Evolutionary conservation across 345 rosid species (phyloP), one percentile per base, ranked within the genome.

Genomic region (Aquilaria yunnanensis): DNA sequence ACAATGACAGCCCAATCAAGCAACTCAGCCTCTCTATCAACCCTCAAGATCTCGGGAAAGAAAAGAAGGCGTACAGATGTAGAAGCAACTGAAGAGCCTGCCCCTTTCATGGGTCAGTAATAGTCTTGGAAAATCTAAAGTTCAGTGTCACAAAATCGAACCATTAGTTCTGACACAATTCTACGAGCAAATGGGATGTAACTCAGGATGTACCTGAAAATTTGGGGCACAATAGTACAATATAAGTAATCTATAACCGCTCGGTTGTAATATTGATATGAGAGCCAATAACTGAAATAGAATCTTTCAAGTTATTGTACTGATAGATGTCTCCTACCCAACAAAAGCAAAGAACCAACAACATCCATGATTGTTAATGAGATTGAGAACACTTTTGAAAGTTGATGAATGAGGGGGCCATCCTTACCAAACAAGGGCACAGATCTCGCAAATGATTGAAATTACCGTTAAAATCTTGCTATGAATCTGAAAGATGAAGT

Each of bases 151-250:
- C 78, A 94, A 16, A 83, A 74, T 9, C 95, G 85, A 61, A 94
- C 51, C 95, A 86, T 86, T 64, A 90, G 57, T 51, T 83, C 75
- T 12, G 97, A 90, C 69, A 94, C 86, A 77, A 84, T 82, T 63
- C 84, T 81, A 29, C 96, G 78, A 29, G 96, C 97, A 61, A 94
- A 94, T 37, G 97, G 99, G 48, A 94, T 82, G 45, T 86, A 94
- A 65, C 96, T 90, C 67, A 94, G 80, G 64, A 95, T 66, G 77
- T 90, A 94, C 99, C 99, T 94, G 96, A 55, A 83, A 70, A 37
- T 5, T 5, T 29, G 62, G 57, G 51, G 66, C 76, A 68, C 43
- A 70, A 74, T 62, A 11, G 48, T 43, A 56, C 7, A 10, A 31
- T 48, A 41, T 63, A 32, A 73, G 51, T 16, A 33, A 14, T n/a